These are phyloP conservation scores for Corymbia maculata DNA, from an alignment of 345 rosid genomes.

Conservation along the genomic window DNA sequence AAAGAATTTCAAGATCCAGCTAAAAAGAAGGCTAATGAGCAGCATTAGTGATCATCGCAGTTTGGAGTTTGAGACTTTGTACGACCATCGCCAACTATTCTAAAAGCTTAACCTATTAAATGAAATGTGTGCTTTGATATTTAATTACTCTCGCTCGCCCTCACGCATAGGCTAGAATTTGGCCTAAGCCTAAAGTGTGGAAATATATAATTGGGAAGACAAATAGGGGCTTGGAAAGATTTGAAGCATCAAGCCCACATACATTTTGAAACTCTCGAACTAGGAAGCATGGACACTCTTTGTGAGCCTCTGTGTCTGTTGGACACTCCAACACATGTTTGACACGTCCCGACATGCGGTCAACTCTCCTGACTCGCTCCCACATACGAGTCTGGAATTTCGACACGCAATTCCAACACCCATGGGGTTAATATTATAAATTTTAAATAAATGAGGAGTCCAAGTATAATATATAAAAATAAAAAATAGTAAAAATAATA, in stretches of 20 bases:
- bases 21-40: not conserved
- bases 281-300: too few relatives aligned
- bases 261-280: not conserved
- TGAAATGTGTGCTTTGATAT: not conserved
- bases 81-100: not conserved
- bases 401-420: too few relatives aligned
- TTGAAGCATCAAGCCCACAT: not conserved
- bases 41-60: not conserved
- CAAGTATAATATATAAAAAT: too few relatives aligned
- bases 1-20: not conserved
- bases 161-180: not conserved
- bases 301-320: too few relatives aligned
- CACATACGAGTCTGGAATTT: too few relatives aligned
- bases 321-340: too few relatives aligned
- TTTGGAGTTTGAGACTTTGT: not conserved
- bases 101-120: not conserved
- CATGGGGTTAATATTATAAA: too few relatives aligned
- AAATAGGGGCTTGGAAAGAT: not conserved
- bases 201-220: not conserved
- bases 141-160: not conserved
- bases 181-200: not conserved
- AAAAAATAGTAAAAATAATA: too few relatives aligned
- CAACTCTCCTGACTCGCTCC: too few relatives aligned
- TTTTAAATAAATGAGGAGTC: too few relatives aligned
- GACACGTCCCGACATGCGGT: too few relatives aligned